Percentiles rank a stretch among this genome's conserved stretches.
Conservation (phyloP, 1,139 yeast species). For the Geotrichum europaeum region DNA sequence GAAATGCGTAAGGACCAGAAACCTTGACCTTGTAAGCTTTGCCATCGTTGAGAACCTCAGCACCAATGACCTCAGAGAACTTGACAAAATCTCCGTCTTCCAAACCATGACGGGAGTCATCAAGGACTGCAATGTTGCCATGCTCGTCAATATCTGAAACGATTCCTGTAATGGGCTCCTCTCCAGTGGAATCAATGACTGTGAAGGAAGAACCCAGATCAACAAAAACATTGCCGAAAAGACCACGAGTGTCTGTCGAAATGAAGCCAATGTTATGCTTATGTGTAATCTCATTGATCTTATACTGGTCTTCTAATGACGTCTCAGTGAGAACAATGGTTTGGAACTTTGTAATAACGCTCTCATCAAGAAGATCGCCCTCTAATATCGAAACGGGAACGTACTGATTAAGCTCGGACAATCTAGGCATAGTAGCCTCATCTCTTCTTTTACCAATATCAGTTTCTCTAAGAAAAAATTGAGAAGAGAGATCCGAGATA, state of each 20-base stretch:
- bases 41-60: constrained; percentile 59
- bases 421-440: constrained; percentile 52
- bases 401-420: constrained; percentile 80
- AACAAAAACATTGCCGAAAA: constrained; percentile 83
- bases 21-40: constrained; percentile 71
- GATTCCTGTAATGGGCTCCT: constrained; percentile 82
- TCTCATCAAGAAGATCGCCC: constrained; percentile 42
- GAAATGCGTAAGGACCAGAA: constrained; percentile 89
- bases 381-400: constrained; percentile 75
- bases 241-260: constrained; percentile 75
- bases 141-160: constrained; percentile 82
- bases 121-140: constrained; percentile 89
- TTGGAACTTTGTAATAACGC: constrained; percentile 52
- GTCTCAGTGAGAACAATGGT: constrained; percentile 80
- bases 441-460: constrained; percentile 84
- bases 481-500: constrained; percentile 74
- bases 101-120: constrained; percentile 86
- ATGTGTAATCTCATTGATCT: constrained; percentile 72
- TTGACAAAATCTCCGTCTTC: constrained; percentile 89
- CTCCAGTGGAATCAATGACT: constrained; percentile 82
- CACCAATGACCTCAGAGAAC: constrained; percentile 80
- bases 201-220: constrained; percentile 82
- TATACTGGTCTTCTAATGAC: constrained; percentile 65
- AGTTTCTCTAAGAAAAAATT: constrained; percentile 65
- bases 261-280: constrained; percentile 69